phyloP scores from a whole-genome alignment of 169 alveolate genomes.

The Hepatocystis sp. region DNA sequence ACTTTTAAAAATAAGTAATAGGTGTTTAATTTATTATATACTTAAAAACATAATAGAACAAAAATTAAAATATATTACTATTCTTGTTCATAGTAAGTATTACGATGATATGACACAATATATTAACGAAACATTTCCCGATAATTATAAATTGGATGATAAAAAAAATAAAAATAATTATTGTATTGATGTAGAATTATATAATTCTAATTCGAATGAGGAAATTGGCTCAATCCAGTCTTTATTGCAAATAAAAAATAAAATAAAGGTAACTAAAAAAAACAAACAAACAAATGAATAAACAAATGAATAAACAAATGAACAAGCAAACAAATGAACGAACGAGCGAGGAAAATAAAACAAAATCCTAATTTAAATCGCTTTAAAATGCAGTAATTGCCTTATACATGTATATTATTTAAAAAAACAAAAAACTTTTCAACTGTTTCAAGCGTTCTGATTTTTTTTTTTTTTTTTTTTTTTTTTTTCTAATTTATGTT shows the following conservation, averaged over 20 bases:
- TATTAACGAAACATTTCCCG: constrained; percentile 45
- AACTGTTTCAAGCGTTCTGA: too few species aligned
- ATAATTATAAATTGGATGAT: constrained; percentile 41
- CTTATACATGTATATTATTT: too few species aligned
- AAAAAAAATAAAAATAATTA: constrained; percentile 34
- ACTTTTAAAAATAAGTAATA: constrained; percentile 34
- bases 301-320: too few species aligned
- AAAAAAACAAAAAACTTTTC: too few species aligned
- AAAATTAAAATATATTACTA: constrained; percentile 37
- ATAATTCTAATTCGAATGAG: constrained; percentile 22
- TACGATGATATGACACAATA: constrained; percentile 49
- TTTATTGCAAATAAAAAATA: constrained; percentile 30
- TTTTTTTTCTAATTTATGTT: neutral
- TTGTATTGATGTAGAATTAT: constrained; percentile 51
- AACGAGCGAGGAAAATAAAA: too few species aligned
- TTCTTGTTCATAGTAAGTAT: constrained; percentile 40
- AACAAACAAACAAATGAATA: too few species aligned
- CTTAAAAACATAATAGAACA: constrained; percentile 55
- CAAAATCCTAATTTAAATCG: too few species aligned
- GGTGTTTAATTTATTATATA: constrained; percentile 45
- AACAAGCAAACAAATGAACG: too few species aligned
- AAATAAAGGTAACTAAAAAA: constrained; percentile 35
- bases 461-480: neutral
- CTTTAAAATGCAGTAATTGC: too few species aligned
- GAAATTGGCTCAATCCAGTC: constrained; percentile 58